Evolutionary conservation across 768 basidiomycete species (phyloP).

Genomic region (Cytidiella melzeri): DNA sequence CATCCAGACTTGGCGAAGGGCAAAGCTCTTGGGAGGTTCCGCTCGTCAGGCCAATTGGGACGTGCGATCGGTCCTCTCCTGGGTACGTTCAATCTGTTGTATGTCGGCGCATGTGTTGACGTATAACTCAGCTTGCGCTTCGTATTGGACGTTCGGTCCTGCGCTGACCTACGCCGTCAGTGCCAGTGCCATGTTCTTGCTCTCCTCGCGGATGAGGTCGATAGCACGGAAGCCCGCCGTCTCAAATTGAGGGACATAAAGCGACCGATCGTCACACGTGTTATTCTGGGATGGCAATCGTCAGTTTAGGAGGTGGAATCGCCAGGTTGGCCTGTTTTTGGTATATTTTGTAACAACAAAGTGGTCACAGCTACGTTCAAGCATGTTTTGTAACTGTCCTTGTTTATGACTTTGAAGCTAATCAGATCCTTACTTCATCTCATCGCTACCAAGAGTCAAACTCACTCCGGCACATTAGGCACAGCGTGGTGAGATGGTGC

Average conservation of each 20-base stretch:
- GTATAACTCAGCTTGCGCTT: slow-evolving; percentile 60
- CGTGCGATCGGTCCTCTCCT: slow-evolving; percentile 88
- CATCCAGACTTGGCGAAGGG: slow-evolving; percentile 78
- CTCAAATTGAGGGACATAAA: background rate
- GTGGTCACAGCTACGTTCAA: background rate
- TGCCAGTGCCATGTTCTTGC: slow-evolving; percentile 56
- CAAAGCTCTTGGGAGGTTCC: slow-evolving; percentile 75
- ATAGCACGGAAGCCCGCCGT: slow-evolving; percentile 13
- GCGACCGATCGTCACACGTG: too few relatives aligned
- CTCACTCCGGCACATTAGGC: too few relatives aligned
- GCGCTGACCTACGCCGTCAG: slow-evolving; percentile 65
- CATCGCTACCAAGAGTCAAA: too few relatives aligned
- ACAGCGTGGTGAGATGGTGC: too few relatives aligned
- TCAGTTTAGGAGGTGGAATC: too few relatives aligned
- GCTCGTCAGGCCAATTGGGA: slow-evolving; percentile 92
- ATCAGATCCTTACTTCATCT: too few relatives aligned
- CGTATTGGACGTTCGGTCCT: slow-evolving; percentile 87
- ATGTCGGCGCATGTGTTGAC: slow-evolving; percentile 1
- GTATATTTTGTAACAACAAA: background rate
- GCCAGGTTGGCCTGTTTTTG: background rate
- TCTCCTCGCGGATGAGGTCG: slow-evolving; percentile 51
- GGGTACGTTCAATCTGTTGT: slow-evolving; percentile 40
- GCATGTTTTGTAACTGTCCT: background rate
- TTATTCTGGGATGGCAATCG: too few relatives aligned
- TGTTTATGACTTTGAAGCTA: background rate